Base-by-base conservation (phyloP, 148 eudicot species). In the Chenopodium album region DNA sequence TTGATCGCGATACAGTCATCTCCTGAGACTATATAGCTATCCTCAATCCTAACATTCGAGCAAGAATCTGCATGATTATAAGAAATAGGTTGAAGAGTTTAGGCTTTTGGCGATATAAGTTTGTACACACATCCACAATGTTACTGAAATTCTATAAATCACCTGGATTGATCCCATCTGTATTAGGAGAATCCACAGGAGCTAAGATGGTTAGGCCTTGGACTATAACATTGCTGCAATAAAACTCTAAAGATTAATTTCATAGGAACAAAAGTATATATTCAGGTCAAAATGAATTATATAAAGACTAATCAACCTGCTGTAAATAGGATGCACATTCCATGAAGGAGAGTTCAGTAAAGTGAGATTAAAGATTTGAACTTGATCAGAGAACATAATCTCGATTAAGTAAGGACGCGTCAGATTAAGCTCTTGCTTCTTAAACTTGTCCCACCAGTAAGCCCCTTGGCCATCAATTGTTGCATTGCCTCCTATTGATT, bases 131-230 rank as follows among this genome's bases (percentile, higher is more conserved):
- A 17, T 56, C 62, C 16, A 17, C 62, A 56, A 0, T 14, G 56
- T 52, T 13, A 56, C 22, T 56, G 22, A 14, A 56, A 56, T 19
- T 14, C 4, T 17, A 4, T 0, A 56, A 56, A 56, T 56, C 62
- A 91, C 98, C 98, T 62, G 98, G 98, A 77, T 95, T 93, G 83
- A 95, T 95, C 31, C 98, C 98, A 73, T 95, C 98, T 1, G 98
- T 95, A 83, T 95, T 95, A 59, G 98, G 98, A 34, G 92, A 89
- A 52, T 68, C 86, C 9, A 90, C 86, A 0, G 98, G 98, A 71
- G 98, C 96, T 71, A 84, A 76, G 77, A 95, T 91, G 34, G 98
- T 95, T 54, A 95, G 64, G 71, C 91, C 87, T 85, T 91, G 91
- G 48, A 95, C 75, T 37, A 92, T 84, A 41, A 95, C 80, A 86